Conservation (phyloP, 2,329 filamentous ascomycete genomes). For the Onygenales sp. region DNA sequence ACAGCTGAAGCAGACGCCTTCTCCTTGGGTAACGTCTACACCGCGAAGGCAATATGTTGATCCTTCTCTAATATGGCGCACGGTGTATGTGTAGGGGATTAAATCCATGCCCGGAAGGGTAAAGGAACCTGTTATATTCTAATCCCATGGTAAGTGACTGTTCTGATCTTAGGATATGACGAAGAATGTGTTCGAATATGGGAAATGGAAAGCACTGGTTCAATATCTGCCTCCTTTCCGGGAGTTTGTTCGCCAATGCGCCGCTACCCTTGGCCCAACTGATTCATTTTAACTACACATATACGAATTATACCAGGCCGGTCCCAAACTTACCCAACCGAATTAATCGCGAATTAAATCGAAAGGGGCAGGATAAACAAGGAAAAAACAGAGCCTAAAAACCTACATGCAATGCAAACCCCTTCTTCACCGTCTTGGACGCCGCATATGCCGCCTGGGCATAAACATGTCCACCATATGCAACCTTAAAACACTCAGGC, state of each 20-base stretch:
- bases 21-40: conserved; percentile 42
- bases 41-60: conserved; percentile 43
- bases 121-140: conserved; percentile 47
- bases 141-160: neutral
- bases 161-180: neutral
- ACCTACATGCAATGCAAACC: conserved; percentile 44
- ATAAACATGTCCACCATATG: conserved; percentile 49
- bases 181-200: too few species aligned
- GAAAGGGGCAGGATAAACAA: conserved; percentile 1
- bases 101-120: conserved; percentile 38
- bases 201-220: too few species aligned
- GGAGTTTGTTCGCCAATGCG: too few species aligned
- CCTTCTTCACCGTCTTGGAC: conserved; percentile 42
- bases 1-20: conserved; percentile 42
- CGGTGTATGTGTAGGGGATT: conserved; percentile 42
- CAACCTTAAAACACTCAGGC: conserved; percentile 32
- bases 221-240: too few species aligned
- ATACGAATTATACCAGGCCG: too few species aligned
- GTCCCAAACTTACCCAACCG: too few species aligned
- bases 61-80: conserved; percentile 43
- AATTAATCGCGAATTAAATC: too few species aligned
- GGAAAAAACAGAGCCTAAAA: neutral
- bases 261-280: too few species aligned
- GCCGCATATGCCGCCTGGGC: conserved; percentile 50
- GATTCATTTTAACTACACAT: too few species aligned